Evolutionary conservation across 441 rosid species (phyloP).

Genomic region (Adansonia grandidieri): DNA sequence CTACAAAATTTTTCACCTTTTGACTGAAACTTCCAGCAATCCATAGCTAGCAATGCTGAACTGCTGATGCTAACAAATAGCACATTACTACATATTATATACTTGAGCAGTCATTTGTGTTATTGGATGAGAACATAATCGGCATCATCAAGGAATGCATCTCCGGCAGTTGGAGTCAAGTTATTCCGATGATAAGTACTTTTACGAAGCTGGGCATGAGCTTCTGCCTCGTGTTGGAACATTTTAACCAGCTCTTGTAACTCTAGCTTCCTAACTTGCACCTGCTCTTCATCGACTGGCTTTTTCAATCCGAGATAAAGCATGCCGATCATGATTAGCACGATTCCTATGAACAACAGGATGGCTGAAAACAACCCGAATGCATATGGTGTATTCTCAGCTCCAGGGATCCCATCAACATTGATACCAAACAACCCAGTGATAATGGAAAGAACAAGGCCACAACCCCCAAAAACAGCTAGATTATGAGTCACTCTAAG

Average conservation of each 20-base stretch:
- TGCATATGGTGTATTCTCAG: constrained; percentile 76
- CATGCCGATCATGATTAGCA: constrained; percentile 66
- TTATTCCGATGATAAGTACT: constrained; percentile 43
- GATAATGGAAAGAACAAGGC: constrained; percentile 74
- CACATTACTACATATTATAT: neutral
- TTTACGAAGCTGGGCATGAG: constrained; percentile 81
- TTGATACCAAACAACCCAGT: constrained; percentile 96
- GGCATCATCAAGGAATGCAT: constrained; percentile 43
- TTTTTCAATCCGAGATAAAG: constrained; percentile 73
- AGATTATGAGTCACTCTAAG: constrained; percentile 88
- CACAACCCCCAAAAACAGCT: constrained; percentile 93
- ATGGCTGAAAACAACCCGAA: constrained; percentile 75
- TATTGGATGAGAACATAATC: constrained; percentile 69
- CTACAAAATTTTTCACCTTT: neutral
- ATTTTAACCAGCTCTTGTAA: constrained; percentile 79
- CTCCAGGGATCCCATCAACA: constrained; percentile 95
- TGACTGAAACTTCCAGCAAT: neutral
- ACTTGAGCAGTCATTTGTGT: neutral
- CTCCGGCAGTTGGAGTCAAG: constrained; percentile 87
- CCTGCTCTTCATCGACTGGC: constrained; percentile 69
- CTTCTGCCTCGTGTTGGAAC: constrained; percentile 97
- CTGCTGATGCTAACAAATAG: neutral
- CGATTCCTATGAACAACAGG: constrained; percentile 53
- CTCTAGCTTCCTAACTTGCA: constrained; percentile 75
- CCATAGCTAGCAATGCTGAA: neutral